Base-by-base conservation (phyloP, 2,329 filamentous ascomycete species). In the Ceratocystis papillata region DNA sequence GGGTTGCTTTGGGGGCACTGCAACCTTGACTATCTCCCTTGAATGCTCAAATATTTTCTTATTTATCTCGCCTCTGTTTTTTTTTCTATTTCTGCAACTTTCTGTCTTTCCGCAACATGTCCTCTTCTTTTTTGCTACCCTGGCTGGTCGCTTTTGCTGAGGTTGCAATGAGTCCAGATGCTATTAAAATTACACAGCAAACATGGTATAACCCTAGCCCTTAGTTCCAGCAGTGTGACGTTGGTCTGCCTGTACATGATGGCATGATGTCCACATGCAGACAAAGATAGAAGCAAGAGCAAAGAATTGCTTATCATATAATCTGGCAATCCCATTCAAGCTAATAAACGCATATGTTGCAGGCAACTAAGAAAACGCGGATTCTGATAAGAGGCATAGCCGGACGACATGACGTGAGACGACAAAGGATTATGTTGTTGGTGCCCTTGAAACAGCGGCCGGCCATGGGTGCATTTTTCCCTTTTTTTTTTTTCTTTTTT, bases 391-490 rank as follows among this genome's bases (percentile, higher is more conserved):
- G 12, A 57, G 53, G 12, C 17, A 59, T 25, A 59, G 53, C 25
- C 53, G 8, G 25, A 37, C 12, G 28, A 37, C 8, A 2, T 17
- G 12, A 33, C 33, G 53, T 59, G 53, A n/a, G 53, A 59, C 53
- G 15, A 59, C 25, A 59, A 59, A 33, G 53, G 53, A 59, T 33
- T 59, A 15, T 4, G 12, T 33, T 30, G 12, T n/a, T n/a, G 53
- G 53, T 30, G 53, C 53, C 53, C 53, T 59, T 59, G 53, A 59
- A 59, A 59, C 53, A 33, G 28, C 15, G 28, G 53, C 53, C 22
- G 25, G 22, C 6, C 46, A 50, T 20, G 46, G 46, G 46, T 7
- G 6, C 20, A 20, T 25, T 30, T 22, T 22, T n/a, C 5, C 15
- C 46, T 17, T 3, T 50, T 20, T 3, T 50, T 20, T 28, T 28